These are phyloP conservation scores for Boletus rex-veris DNA, from an alignment of 768 basidiomycete species.

Conservation along the genomic window DNA sequence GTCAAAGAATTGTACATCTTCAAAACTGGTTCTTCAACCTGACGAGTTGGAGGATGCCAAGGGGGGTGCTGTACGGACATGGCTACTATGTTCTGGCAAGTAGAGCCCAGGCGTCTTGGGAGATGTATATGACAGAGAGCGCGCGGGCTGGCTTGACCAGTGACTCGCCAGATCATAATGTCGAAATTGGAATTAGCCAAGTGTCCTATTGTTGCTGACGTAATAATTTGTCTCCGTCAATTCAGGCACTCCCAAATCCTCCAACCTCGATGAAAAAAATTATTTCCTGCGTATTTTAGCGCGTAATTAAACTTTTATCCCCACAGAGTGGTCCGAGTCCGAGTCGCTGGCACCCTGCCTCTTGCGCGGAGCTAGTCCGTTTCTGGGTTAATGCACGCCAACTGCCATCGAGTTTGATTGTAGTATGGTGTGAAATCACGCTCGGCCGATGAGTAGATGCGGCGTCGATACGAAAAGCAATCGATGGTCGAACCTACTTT, in stretches of 20 bases:
- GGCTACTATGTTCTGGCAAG: neutral
- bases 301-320: neutral
- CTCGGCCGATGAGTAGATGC: neutral
- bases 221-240: slow-evolving; percentile 10
- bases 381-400: neutral
- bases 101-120: slow-evolving; percentile 4
- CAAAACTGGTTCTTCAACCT: slow-evolving; percentile 46
- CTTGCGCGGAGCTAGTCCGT: neutral
- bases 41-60: slow-evolving; percentile 42
- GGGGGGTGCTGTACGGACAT: slow-evolving; percentile 63
- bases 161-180: slow-evolving; percentile 26
- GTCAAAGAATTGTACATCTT: slow-evolving; percentile 92
- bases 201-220: slow-evolving; percentile 13
- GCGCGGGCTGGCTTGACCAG: neutral
- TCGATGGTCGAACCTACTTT: neutral
- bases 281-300: neutral
- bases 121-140: slow-evolving; percentile 6
- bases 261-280: slow-evolving; percentile 3
- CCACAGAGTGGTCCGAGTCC: too few relatives aligned
- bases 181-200: slow-evolving; percentile 5
- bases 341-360: neutral
- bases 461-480: neutral
- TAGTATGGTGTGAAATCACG: neutral
- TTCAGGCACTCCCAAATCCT: too few relatives aligned
- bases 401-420: neutral